Evolutionary conservation across 163 green algal species (phyloP).

Genomic region (Chlamydomonas reinhardtii): DNA sequence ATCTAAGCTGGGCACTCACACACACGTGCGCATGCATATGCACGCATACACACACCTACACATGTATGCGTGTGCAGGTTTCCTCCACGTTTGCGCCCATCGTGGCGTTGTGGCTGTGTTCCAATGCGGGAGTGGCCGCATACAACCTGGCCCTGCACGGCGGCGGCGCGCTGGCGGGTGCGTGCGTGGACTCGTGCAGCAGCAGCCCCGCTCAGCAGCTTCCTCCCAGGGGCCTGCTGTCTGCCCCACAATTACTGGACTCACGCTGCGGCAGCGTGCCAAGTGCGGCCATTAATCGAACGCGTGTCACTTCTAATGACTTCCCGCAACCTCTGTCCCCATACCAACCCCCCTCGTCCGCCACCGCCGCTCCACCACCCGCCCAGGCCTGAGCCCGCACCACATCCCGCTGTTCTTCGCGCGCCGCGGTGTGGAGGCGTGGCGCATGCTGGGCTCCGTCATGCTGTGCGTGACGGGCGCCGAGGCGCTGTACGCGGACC

Average conservation of each 20-base stretch:
- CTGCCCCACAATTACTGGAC: too few relatives aligned
- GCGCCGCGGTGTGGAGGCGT: constrained; percentile 50
- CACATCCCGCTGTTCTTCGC: constrained; percentile 69
- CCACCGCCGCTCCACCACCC: background rate
- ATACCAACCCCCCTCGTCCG: too few relatives aligned
- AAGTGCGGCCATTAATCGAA: too few relatives aligned
- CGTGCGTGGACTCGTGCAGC: background rate
- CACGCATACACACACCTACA: background rate
- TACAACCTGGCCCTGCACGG: constrained; percentile 72
- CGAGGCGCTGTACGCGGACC: constrained; percentile 82
- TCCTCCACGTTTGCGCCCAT: constrained; percentile 58
- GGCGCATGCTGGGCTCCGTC: constrained; percentile 70
- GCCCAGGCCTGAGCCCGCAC: constrained; percentile 58
- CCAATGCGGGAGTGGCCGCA: constrained; percentile 64
- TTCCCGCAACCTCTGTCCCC: too few relatives aligned
- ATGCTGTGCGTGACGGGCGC: constrained; percentile 79
- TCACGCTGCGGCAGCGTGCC: too few relatives aligned
- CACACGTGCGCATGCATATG: too few relatives aligned
- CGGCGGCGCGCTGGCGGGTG: constrained; percentile 44
- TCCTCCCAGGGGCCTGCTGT: too few relatives aligned
- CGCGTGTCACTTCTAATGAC: too few relatives aligned
- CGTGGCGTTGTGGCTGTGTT: constrained; percentile 67
- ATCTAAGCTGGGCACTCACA: too few relatives aligned
- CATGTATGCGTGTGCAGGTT: too few relatives aligned
- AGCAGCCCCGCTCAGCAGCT: too few relatives aligned